Percentiles rank a stretch among this genome's conserved stretches.
phyloP scores from a whole-genome alignment of 2,329 filamentous ascomycete genomes.

The Lasiodiplodia theobromae region DNA sequence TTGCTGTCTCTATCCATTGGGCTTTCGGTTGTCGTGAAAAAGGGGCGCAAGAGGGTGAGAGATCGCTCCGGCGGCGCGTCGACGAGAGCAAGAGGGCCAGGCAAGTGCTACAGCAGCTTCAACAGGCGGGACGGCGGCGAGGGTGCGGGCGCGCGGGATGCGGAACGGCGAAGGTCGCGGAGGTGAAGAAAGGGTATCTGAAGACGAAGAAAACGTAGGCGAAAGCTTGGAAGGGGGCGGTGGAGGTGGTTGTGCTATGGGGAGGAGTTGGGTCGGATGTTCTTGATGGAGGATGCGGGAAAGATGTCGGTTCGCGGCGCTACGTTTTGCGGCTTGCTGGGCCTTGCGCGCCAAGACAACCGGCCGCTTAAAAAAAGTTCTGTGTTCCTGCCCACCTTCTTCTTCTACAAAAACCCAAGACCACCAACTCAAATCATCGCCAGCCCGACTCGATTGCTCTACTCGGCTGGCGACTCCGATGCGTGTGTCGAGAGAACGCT shows the following conservation, averaged over 20 bases:
- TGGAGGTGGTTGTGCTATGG: constrained; percentile 22
- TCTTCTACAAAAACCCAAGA: constrained; percentile 61
- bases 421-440: constrained; percentile 79
- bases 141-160: not conserved
- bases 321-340: constrained; percentile 24
- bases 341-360: constrained; percentile 28
- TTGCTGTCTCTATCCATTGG: constrained; percentile 52
- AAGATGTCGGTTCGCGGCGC: constrained; percentile 30
- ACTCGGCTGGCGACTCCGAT: constrained; percentile 75
- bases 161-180: not conserved
- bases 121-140: constrained; percentile 19
- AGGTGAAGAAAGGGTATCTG: constrained; percentile 10
- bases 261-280: constrained; percentile 21
- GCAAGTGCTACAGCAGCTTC: constrained; percentile 23
- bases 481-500: constrained; percentile 72
- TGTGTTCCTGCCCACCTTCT: constrained; percentile 32
- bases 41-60: constrained; percentile 15
- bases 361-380: constrained; percentile 30
- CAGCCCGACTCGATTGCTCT: constrained; percentile 59
- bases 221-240: constrained; percentile 2
- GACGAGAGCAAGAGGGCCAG: constrained; percentile 11
- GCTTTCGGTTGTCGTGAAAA: constrained; percentile 3
- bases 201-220: not conserved
- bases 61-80: constrained; percentile 21
- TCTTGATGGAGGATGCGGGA: constrained; percentile 30